Evolutionary conservation across 106 monocot species (phyloP).

Genomic region (Dioscorea dumetorum): DNA sequence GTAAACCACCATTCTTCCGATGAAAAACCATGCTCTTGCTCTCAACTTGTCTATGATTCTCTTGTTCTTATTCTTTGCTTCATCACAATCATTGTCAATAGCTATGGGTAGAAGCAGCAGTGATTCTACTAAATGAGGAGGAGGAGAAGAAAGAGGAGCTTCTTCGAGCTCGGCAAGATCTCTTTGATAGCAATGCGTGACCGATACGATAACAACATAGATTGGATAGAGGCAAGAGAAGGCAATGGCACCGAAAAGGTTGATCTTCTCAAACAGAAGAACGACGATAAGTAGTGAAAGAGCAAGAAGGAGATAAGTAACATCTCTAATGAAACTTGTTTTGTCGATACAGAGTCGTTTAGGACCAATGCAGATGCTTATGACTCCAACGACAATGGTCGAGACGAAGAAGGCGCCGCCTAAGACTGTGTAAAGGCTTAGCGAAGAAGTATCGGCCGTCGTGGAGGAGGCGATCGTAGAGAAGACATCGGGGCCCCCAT

Average conservation of each 20-base stretch:
- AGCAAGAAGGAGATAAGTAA: slow-evolving; percentile 30
- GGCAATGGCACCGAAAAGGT: slow-evolving; percentile 24
- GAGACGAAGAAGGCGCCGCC: slow-evolving; percentile 47
- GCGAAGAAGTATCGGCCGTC: neutral
- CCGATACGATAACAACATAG: slow-evolving; percentile 26
- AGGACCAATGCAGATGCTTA: slow-evolving; percentile 21
- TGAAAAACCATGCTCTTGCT: neutral
- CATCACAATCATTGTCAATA: neutral
- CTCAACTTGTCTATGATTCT: neutral
- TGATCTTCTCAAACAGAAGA: slow-evolving; percentile 21
- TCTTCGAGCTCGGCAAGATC: neutral
- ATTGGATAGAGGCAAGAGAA: slow-evolving; percentile 36
- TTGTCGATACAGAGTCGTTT: slow-evolving; percentile 21
- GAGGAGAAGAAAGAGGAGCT: too few species aligned
- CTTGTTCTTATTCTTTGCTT: neutral
- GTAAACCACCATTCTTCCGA: neutral
- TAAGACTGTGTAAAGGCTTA: slow-evolving; percentile 41
- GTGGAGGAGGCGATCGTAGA: slow-evolving; percentile 35
- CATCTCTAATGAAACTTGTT: slow-evolving; percentile 32
- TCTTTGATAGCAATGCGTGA: slow-evolving; percentile 8
- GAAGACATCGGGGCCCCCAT: slow-evolving; percentile 34
- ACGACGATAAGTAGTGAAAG: slow-evolving; percentile 11
- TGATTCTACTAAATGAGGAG: neutral
- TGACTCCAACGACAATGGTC: slow-evolving; percentile 31
- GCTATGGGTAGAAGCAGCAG: slow-evolving; percentile 11